phyloP scores from a whole-genome alignment of 2,329 filamentous ascomycete genomes.

The Gnomoniopsis sp. region DNA sequence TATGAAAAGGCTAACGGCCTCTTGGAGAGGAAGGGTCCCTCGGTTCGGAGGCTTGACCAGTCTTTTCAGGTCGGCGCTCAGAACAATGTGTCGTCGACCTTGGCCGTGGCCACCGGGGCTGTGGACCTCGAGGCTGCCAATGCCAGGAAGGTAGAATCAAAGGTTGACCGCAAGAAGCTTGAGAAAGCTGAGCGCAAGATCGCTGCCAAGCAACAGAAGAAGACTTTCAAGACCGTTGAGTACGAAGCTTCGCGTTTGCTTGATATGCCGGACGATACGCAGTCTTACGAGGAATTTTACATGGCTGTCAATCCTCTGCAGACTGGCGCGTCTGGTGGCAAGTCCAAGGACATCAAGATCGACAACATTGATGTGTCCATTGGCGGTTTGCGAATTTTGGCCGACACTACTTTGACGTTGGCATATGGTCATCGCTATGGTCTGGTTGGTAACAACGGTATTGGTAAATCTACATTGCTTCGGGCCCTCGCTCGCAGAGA shows the following conservation, averaged over 20 bases:
- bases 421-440: slow-evolving; percentile 93
- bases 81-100: slow-evolving; percentile 91
- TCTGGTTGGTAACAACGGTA: slow-evolving; percentile 98
- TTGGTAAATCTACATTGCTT: slow-evolving; percentile 93
- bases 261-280: slow-evolving; percentile 73
- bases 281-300: slow-evolving; percentile 99
- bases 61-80: slow-evolving; percentile 92
- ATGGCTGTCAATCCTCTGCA: slow-evolving; percentile 99
- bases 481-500: slow-evolving; percentile 90
- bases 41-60: slow-evolving; percentile 84
- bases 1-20: slow-evolving; percentile 73
- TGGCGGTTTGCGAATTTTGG: slow-evolving; percentile 81
- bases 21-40: slow-evolving; percentile 69
- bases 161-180: slow-evolving; percentile 97
- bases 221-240: slow-evolving; percentile 95
- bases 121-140: slow-evolving; percentile 95
- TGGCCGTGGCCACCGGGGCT: slow-evolving; percentile 77
- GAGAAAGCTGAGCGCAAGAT: slow-evolving; percentile 99
- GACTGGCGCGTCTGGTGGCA: slow-evolving; percentile 69
- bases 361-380: slow-evolving; percentile 96
- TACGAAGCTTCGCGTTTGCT: slow-evolving; percentile 93
- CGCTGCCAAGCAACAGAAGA: slow-evolving; percentile 96
- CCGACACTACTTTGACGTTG: slow-evolving; percentile 84
- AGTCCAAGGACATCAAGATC: slow-evolving; percentile 99
- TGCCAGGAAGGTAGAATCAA: slow-evolving; percentile 89